Conservation (phyloP, 495 filamentous ascomycete species). For the Sabuloglossum arenarium region DNA sequence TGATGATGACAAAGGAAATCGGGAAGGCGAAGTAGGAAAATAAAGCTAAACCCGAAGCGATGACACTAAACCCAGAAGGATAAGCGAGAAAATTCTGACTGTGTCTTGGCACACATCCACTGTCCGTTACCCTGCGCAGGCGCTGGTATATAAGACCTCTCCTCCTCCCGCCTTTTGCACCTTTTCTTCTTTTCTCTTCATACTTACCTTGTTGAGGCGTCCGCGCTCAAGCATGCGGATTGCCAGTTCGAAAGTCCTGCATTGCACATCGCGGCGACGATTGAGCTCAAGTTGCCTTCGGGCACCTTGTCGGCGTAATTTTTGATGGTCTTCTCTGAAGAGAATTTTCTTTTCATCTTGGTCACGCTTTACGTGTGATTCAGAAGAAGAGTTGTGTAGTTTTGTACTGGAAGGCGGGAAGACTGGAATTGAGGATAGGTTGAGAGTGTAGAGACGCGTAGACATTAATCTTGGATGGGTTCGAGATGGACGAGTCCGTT, state of each 20-base stretch:
- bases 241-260: slow-evolving; percentile 11
- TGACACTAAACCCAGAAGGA: neutral
- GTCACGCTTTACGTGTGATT: slow-evolving; percentile 4
- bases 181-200: slow-evolving; percentile 5
- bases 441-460: too few species aligned
- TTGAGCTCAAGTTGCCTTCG: slow-evolving; percentile 13
- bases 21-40: too few species aligned
- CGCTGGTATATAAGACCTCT: slow-evolving; percentile 4
- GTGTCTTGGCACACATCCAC: neutral
- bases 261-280: slow-evolving; percentile 17
- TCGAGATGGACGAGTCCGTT: too few species aligned
- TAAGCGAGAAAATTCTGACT: too few species aligned
- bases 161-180: neutral
- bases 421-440: too few species aligned
- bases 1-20: too few species aligned
- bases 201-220: slow-evolving; percentile 10
- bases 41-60: neutral
- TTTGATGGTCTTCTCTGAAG: slow-evolving; percentile 12
- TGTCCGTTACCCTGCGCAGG: neutral
- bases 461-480: too few species aligned
- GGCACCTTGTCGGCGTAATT: slow-evolving; percentile 15
- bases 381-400: slow-evolving; percentile 5
- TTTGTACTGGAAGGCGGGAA: neutral
- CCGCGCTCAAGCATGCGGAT: slow-evolving; percentile 10
- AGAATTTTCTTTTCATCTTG: slow-evolving; percentile 7